Base-by-base conservation (phyloP, 768 basidiomycete species). In the Amyloporia xantha region DNA sequence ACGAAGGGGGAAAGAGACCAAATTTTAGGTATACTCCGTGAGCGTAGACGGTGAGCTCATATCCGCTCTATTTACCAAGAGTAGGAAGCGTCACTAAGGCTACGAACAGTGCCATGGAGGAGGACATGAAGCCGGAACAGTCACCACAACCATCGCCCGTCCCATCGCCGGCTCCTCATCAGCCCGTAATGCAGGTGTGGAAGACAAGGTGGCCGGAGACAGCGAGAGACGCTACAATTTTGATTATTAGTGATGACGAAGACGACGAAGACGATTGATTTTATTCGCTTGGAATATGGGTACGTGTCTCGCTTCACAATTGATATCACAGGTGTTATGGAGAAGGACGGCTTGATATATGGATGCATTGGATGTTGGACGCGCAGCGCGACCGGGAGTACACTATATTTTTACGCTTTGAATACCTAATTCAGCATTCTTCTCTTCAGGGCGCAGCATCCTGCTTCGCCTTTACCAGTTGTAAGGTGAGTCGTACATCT, bases 211-310 rank as follows among this genome's bases (percentile, higher is more conserved):
- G 79, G 79, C 77, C 76, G 17, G 71, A 68, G 41, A 70, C 66
- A 49, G 58, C 61, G 44, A 66, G 69, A 41, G 68, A 71, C 12
- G 52, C 56, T 19, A 68, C 70, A 36, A 66, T 79, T 48, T 60
- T 79, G 47, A 70, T 74, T 30, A 61, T 79, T 54, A 79, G 76
- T 58, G 76, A 77, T 54, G 75, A 76, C 45, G 73, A 75, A 52
- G 70, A 71, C 21, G 68, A 71, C 37, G 62, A 64, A 7, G 49
- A 12, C 24, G 42, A 20, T 21, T 10, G 30, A 27, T 9, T 28
- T 19, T 27, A n/a, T 21, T 43, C 25, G 15, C n/a, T 43, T 24
- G 33, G n/a, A 23, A 27, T 13, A 26, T 37, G 23, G 43, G 44
- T 47, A 4, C 21, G 19, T 37, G 5, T 47, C 37, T 39, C 17